Conservation (phyloP, 352 stramenopile species). For the Phytophthora gonapodyides region DNA sequence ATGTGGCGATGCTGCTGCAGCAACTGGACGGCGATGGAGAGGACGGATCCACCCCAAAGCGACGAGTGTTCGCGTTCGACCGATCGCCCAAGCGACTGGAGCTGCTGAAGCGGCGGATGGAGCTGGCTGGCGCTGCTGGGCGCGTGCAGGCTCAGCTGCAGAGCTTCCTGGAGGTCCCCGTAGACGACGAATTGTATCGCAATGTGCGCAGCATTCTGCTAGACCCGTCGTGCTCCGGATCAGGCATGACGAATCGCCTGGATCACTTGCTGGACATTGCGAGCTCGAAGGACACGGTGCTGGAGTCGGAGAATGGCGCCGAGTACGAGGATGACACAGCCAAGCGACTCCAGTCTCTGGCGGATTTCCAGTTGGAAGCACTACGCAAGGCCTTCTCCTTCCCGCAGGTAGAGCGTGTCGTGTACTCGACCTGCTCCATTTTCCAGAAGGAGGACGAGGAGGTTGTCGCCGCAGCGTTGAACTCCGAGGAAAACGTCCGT, state of each 20-base stretch:
- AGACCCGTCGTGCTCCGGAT: slow-evolving; percentile 97
- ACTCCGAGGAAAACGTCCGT: slow-evolving; percentile 51
- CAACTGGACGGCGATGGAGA: slow-evolving; percentile 53
- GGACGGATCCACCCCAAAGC: slow-evolving; percentile 39
- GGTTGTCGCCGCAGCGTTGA: slow-evolving; percentile 91
- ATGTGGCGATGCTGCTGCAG: slow-evolving; percentile 94
- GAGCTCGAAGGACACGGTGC: slow-evolving; percentile 58
- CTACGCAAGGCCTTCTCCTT: slow-evolving; percentile 96
- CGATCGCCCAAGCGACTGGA: slow-evolving; percentile 87
- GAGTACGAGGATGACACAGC: slow-evolving; percentile 61
- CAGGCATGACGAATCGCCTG: slow-evolving; percentile 94
- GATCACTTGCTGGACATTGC: slow-evolving; percentile 91
- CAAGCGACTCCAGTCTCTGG: slow-evolving; percentile 90
- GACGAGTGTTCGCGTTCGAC: slow-evolving; percentile 95
- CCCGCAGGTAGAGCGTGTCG: slow-evolving; percentile 91
- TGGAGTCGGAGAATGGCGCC: slow-evolving; percentile 38
- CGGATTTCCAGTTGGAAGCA: slow-evolving; percentile 94
- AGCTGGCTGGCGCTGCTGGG: slow-evolving; percentile 72
- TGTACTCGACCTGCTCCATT: slow-evolving; percentile 98
- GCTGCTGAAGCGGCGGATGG: slow-evolving; percentile 89
- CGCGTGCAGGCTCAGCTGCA: slow-evolving; percentile 84
- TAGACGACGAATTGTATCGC: slow-evolving; percentile 69
- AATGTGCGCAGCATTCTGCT: slow-evolving; percentile 94
- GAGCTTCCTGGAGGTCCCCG: slow-evolving; percentile 93
- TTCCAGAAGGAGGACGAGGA: slow-evolving; percentile 97